Evolutionary conservation across 768 basidiomycete genomes (phyloP), one percentile per base, ranked within the genome.

Genomic region (Russula abietina): DNA sequence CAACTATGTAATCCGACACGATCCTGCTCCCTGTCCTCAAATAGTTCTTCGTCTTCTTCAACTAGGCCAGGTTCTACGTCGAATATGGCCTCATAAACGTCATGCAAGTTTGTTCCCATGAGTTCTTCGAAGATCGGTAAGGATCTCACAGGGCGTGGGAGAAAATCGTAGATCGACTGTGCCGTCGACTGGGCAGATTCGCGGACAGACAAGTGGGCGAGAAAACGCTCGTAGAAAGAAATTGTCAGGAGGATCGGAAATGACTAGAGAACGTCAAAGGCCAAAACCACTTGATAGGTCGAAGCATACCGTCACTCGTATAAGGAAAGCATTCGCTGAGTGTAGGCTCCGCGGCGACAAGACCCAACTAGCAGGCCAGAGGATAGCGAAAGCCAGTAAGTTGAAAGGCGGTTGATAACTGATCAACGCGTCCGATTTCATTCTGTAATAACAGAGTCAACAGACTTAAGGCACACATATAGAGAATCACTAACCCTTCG

Each of bases 371-470:
- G 87, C 79, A 14, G 93, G 91, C 71, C 90, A 88, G 54, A 96
- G 80, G 61, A 96, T 77, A 32, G 84, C 60, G 71, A 93, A 86
- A 1, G 94, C 94, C 22, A 90, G 75, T 22, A 92, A 76, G 69
- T 91, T 93, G 80, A 93, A 92, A 1, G 93, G 93, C 1, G 91
- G 91, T 67, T 93, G 90, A 69, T 97, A 96, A 52, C 88, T 92
- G 76, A 95, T 92, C 19, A 97, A 77, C 1, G 90, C 90, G 71
- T 95, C 92, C 2, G 88, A 86, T 71, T 93, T 93, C 70, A 93
- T 89, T 26, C 92, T 91, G 65, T 12, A 45, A 45, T 49, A 46
- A 56, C 45, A 24, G 58, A n/a, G 66, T 67, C 48, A 52, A 66
- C n/a, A 30, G 24, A 32, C 16, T 41, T 43, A 56, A 57, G 17